A percentile compares a stretch with the other conserved stretches of the same genome.
These are phyloP conservation scores for Leishmania lainsoni DNA, from an alignment of 208 protist genomes.

Conservation along the genomic window DNA sequence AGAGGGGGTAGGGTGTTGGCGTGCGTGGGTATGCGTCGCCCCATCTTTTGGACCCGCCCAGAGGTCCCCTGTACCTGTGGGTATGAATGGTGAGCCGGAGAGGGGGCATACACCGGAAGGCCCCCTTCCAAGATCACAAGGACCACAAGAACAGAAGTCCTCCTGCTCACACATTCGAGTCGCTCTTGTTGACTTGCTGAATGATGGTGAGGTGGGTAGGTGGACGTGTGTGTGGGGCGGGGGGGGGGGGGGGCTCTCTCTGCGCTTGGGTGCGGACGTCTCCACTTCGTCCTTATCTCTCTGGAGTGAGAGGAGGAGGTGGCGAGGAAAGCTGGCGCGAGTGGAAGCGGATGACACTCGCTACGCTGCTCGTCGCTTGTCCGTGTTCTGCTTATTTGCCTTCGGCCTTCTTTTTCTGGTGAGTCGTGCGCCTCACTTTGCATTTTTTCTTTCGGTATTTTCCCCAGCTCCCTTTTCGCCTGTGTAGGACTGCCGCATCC, in stretches of 20 bases:
- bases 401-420: neutral
- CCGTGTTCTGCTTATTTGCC: neutral
- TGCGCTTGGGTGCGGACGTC: neutral
- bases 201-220: neutral
- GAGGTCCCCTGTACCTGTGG: neutral
- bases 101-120: no score
- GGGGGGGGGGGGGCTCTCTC: neutral
- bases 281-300: neutral
- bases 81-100: neutral
- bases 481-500: neutral
- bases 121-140: neutral
- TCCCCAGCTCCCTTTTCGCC: neutral
- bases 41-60: no score
- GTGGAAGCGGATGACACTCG: neutral
- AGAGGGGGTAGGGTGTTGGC: neutral
- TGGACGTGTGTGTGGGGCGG: neutral
- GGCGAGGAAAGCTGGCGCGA: neutral
- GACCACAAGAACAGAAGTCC: neutral
- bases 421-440: neutral
- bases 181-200: neutral
- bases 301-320: neutral
- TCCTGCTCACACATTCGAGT: neutral
- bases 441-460: neutral
- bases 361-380: neutral
- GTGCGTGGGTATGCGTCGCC: neutral